Conservation (phyloP, 148 eudicot genomes). For the Diospyros kaki region DNA sequence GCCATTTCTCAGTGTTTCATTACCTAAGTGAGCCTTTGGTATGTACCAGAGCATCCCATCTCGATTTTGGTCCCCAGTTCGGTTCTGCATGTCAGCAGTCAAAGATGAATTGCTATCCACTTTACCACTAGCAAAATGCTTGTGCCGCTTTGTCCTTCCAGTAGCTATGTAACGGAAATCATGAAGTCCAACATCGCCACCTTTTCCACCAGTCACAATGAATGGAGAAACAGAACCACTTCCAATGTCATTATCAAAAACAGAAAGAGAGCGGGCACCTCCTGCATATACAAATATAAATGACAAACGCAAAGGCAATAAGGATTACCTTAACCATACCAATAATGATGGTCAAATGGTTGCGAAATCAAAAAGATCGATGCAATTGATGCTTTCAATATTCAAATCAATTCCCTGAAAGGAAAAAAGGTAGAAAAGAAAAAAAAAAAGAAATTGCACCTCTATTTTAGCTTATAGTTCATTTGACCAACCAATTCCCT, state of each 20-base stretch:
- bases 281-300: slow-evolving; percentile 37
- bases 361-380: not conserved
- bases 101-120: slow-evolving; percentile 43
- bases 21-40: slow-evolving; percentile 99
- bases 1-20: not conserved
- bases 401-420: not conserved
- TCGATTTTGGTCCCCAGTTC: slow-evolving; percentile 78
- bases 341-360: not conserved
- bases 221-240: slow-evolving; percentile 92
- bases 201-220: slow-evolving; percentile 92
- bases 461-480: not conserved
- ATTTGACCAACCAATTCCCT: not conserved
- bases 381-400: not conserved
- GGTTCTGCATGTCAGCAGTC: slow-evolving; percentile 42
- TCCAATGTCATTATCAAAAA: slow-evolving; percentile 93
- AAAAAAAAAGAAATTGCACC: not conserved
- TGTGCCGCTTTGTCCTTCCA: slow-evolving; percentile 79
- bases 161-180: slow-evolving; percentile 99
- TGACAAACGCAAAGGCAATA: not conserved
- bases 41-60: slow-evolving; percentile 99
- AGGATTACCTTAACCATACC: not conserved
- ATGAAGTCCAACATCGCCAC: slow-evolving; percentile 96
- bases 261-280: slow-evolving; percentile 84
- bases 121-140: slow-evolving; percentile 50
- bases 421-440: not conserved